Conservation (phyloP, 2,329 filamentous ascomycete species). For the Verticillium klebahnii region DNA sequence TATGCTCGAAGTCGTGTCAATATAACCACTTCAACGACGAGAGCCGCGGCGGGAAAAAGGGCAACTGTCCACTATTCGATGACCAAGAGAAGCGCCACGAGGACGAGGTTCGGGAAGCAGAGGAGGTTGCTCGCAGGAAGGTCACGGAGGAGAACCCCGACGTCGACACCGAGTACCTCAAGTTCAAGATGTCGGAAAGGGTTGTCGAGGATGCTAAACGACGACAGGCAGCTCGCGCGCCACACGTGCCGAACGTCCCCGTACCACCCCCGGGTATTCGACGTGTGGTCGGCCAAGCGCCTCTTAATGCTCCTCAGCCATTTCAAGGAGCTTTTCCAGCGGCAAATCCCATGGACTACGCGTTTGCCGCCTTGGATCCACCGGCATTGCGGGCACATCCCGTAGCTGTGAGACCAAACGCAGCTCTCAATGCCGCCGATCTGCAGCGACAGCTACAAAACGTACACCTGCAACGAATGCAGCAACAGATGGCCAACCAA, state of each 20-base stretch:
- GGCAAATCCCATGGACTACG: too few species aligned
- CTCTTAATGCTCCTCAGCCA: not conserved
- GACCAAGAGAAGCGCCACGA: constrained; percentile 55
- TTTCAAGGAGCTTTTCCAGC: not conserved
- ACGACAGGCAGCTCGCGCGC: not conserved
- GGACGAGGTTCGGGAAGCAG: constrained; percentile 58
- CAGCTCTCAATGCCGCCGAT: not conserved
- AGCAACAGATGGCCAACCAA: too few species aligned
- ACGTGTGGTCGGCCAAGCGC: not conserved
- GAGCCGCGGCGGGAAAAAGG: constrained; percentile 37
- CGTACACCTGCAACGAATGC: too few species aligned
- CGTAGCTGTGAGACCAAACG: not conserved
- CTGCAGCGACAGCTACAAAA: not conserved
- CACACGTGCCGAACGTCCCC: not conserved
- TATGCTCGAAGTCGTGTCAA: constrained; percentile 62
- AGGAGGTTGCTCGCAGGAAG: constrained; percentile 50
- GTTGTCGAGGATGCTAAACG: constrained; percentile 30
- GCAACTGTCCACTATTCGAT: constrained; percentile 67
- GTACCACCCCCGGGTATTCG: not conserved
- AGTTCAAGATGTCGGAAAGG: constrained; percentile 53
- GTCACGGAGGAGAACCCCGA: constrained; percentile 55
- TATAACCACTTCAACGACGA: constrained; percentile 68
- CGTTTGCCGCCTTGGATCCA: too few species aligned
- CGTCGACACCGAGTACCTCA: constrained; percentile 51
- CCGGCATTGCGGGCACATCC: not conserved